Evolutionary conservation across 306 rosid species (phyloP).

Genomic region (Citrullus mucosospermus): DNA sequence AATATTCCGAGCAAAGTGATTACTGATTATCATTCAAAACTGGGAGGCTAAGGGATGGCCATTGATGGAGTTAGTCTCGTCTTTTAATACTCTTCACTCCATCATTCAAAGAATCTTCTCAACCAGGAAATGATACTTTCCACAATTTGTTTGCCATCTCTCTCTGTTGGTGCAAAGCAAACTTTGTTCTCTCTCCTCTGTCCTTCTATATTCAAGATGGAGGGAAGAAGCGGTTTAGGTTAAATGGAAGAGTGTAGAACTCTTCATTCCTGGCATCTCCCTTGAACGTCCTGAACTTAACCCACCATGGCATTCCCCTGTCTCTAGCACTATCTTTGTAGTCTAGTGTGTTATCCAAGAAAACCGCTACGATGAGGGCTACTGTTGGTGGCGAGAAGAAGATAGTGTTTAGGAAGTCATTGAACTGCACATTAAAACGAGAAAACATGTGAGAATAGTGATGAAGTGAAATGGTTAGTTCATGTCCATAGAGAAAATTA

Average conservation of each 20-base stretch:
- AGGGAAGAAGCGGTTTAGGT: constrained; percentile 91
- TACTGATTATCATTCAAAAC: constrained; percentile 13
- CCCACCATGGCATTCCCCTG: constrained; percentile 99
- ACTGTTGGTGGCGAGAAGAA: constrained; percentile 86
- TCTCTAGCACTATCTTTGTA: constrained; percentile 75
- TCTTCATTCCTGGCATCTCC: constrained; percentile 89
- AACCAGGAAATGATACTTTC: constrained; percentile 48
- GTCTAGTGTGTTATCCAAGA: constrained; percentile 96
- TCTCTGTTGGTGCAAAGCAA: constrained; percentile 2
- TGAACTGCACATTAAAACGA: constrained; percentile 46
- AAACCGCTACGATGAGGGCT: constrained; percentile 66
- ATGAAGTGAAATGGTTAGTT: not conserved
- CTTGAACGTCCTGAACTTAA: constrained; percentile 67
- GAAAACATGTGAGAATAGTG: not conserved
- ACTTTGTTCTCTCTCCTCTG: not conserved
- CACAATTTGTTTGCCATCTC: constrained; percentile 29
- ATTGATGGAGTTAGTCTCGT: not conserved
- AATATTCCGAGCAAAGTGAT: constrained; percentile 25
- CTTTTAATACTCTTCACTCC: constrained; percentile 16
- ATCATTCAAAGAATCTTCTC: constrained; percentile 14
- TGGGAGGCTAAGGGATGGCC: constrained; percentile 7
- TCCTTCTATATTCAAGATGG: constrained; percentile 41
- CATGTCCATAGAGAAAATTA: not conserved
- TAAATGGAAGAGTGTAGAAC: constrained; percentile 96
- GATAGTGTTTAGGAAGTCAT: constrained; percentile 85